Evolutionary conservation across 441 rosid species (phyloP), one percentile per base, ranked within the genome.

Genomic region (Breynia disticha): DNA sequence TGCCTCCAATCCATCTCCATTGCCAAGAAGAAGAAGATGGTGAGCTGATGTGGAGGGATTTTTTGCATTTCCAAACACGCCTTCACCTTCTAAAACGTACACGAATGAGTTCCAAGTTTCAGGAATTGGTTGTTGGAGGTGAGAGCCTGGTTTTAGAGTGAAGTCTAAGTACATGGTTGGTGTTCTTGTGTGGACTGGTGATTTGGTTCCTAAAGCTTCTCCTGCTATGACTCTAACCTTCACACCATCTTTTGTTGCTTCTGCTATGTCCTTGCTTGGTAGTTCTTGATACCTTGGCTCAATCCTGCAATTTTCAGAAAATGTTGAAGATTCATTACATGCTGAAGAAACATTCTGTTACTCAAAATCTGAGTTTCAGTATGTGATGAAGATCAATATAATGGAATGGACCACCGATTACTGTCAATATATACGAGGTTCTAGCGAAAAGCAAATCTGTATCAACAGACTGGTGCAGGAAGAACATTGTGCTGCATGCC

Each of bases 141-240:
- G 72, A 62, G 91, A 65, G 46, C 80, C 80, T 0, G 87, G 87
- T 1, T 74, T 68, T 2, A 89, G 76, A 28, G 83, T 80, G 72
- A 90, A 84, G 28, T 90, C 97, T 63, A 90, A 51, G 70, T 80
- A 90, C 91, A 90, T 82, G 37, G 97, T 82, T 17, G 97, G 96
- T 16, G 95, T 90, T 47, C 80, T 77, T 43, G 97, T 84, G 65
- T 78, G 79, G 61, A 90, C 55, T 24, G 79, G 80, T 55, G 95
- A 87, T 63, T 74, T 79, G 4, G 63, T 59, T 35, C 97, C 94
- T 42, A 86, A 66, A 38, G 95, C 78, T 61, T 87, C 97, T 12
- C 97, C 97, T 1, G 97, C 96, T 69, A 87, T 79, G 5, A 86
- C 78, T 35, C 87, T 72, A 19, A 90, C 97, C 35, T 72, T 72